These are phyloP conservation scores for Pseudopediastrum boryanum DNA, from an alignment of 139 green algal species.

Conservation along the genomic window DNA sequence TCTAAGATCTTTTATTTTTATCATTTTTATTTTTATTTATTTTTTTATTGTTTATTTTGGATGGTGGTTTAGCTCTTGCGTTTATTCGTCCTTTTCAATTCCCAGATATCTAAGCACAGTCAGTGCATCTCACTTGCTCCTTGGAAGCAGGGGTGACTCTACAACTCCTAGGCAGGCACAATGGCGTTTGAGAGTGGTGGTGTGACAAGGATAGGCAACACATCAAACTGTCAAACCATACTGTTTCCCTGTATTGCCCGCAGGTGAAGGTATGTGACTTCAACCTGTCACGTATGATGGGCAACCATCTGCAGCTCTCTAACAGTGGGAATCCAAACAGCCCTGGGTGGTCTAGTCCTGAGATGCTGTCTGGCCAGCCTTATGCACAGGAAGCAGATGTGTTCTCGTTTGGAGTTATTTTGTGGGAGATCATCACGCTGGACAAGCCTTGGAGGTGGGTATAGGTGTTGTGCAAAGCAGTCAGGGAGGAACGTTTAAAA, in stretches of 20 bases:
- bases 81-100: too few species aligned
- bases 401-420: constrained; percentile 49
- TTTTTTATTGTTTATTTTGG: too few species aligned
- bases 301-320: constrained; percentile 17
- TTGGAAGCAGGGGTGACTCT: too few species aligned
- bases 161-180: too few species aligned
- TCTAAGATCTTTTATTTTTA: too few species aligned
- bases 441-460: constrained; percentile 43
- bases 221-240: too few species aligned
- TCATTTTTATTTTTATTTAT: too few species aligned
- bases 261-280: constrained; percentile 63
- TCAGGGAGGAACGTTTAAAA: background rate
- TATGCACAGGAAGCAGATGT: constrained; percentile 57
- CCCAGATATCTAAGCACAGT: too few species aligned
- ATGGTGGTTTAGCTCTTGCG: too few species aligned
- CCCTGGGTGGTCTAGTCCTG: constrained; percentile 54
- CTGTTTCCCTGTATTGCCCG: background rate
- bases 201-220: too few species aligned
- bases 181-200: too few species aligned
- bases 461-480: background rate
- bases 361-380: constrained; percentile 52
- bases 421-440: constrained; percentile 60
- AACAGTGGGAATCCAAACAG: constrained; percentile 46
- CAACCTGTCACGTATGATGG: constrained; percentile 52
- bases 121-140: too few species aligned